phyloP scores from a whole-genome alignment of 148 eudicot species.

The Rhododendron ferrugineum region DNA sequence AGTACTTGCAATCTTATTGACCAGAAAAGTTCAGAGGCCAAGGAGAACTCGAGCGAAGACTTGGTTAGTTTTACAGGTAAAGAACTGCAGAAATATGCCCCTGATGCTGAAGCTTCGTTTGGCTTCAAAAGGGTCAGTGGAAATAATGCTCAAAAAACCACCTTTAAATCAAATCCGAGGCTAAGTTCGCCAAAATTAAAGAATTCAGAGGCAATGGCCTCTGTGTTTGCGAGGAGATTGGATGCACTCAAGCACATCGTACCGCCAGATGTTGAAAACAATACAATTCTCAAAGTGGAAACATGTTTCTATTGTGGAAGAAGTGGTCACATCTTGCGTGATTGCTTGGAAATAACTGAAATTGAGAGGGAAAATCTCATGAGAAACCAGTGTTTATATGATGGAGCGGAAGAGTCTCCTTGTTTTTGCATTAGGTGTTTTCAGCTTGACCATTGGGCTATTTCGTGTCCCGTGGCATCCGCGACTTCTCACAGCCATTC shows the following conservation, averaged over 20 bases:
- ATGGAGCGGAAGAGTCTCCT: constrained; percentile 26
- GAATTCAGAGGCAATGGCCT: constrained; percentile 41
- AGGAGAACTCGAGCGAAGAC: constrained; percentile 4
- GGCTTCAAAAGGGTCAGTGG: constrained; percentile 15
- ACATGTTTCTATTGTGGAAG: constrained; percentile 47
- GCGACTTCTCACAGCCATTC: background rate
- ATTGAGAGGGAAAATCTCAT: constrained; percentile 26
- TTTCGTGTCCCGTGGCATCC: constrained; percentile 35
- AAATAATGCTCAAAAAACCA: constrained; percentile 1
- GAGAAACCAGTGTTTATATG: background rate
- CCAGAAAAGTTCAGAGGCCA: constrained; percentile 14
- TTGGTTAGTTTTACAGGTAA: background rate
- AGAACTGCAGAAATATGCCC: constrained; percentile 1
- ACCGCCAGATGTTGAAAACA: constrained; percentile 14
- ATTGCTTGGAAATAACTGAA: constrained; percentile 36
- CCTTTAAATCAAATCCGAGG: constrained; percentile 5
- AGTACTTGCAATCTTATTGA: background rate
- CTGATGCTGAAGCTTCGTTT: constrained; percentile 8
- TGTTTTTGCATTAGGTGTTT: constrained; percentile 51
- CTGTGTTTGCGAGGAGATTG: constrained; percentile 43
- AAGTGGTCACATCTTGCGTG: constrained; percentile 36
- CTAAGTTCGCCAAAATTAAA: constrained; percentile 11
- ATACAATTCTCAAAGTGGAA: background rate
- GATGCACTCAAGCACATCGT: constrained; percentile 40
- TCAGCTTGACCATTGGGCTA: constrained; percentile 56